Base-by-base conservation (phyloP, 768 basidiomycete species). In the Boletus barrowsii region DNA sequence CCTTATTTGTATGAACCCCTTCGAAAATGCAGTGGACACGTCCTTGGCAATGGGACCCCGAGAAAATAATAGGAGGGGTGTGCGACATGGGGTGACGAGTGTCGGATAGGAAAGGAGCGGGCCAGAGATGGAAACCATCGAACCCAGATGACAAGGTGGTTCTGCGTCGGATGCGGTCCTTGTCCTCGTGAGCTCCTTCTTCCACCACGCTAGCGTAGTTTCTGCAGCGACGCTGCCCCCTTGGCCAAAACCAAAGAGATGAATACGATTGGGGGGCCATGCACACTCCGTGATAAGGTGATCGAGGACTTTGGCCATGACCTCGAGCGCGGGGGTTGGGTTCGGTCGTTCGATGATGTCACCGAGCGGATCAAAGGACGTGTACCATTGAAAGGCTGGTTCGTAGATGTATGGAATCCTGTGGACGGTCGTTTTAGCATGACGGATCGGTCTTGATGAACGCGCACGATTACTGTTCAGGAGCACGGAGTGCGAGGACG, bases 241-340 rank as follows among this genome's bases (percentile, higher is more conserved):
- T 68, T 97, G 93, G 0, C 81, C 89, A 58, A 91, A 97, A 3
- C 93, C 93, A 53, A 95, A 89, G 43, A 93, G 65, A 66, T 97
- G 93, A 39, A 97, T 86, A n/a, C 79, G 75, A 10, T 80, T 54
- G 0, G 77, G 62, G 7, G 83, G 74, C 93, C 93, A 97, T 1
- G 70, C 58, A 62, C 85, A 89, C 39, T 81, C 79, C 5, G 69
- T 60, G 17, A 74, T 75, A 48, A 95, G 80, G 61, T 90, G 77
- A 3, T 74, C 68, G 49, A 91, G 54, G 44, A 85, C 71, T 22
- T 72, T 73, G 13, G 65, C 66, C 33, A 94, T 70, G 36, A 83
- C 71, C 9, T 82, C 74, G 51, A 93, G 75, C 0, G 84, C 85
- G 1, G 79, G 65, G 0, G 85, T 84, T 11, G 93, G 93, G 62